Conservation (phyloP, 495 filamentous ascomycete genomes). For the Lentithecium fluviatile region DNA sequence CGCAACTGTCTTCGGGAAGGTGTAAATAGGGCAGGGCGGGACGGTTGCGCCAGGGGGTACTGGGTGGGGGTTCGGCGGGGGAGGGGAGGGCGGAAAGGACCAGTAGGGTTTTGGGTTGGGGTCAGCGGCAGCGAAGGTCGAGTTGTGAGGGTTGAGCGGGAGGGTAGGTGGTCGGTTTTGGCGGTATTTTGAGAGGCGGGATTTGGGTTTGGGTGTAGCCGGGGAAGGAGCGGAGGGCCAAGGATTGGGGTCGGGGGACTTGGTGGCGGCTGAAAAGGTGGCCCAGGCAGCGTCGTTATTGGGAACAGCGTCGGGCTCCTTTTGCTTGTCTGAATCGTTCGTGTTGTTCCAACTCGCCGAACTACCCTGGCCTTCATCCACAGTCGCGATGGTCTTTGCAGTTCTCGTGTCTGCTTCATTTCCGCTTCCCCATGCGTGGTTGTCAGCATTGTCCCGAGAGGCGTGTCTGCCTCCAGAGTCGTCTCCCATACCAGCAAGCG, state of each 20-base stretch:
- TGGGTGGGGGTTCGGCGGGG: background rate
- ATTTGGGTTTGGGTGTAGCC: too few relatives aligned
- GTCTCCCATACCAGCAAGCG: too few relatives aligned
- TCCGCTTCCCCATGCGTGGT: too few relatives aligned
- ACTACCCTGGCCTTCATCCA: background rate
- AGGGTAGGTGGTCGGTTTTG: too few relatives aligned
- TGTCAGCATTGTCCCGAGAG: too few relatives aligned
- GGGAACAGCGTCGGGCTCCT: background rate
- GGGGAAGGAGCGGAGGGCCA: background rate
- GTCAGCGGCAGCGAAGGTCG: background rate
- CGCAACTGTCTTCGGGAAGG: conserved; percentile 3
- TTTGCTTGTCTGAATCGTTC: background rate
- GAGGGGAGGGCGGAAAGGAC: background rate
- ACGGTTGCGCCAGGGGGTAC: background rate
- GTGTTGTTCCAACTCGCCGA: background rate
- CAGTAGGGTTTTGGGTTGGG: background rate
- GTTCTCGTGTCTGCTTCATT: too few relatives aligned
- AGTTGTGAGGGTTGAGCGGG: too few relatives aligned
- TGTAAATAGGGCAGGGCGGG: conserved; percentile 15
- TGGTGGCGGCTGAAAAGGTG: background rate
- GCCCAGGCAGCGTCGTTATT: background rate
- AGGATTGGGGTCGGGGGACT: background rate
- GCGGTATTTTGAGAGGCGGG: background rate
- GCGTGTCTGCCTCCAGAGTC: too few relatives aligned
- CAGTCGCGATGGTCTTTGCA: too few relatives aligned